A percentile compares a stretch with the other conserved stretches of the same genome.
Evolutionary conservation across 805 yeast genomes (phyloP).

Genomic region (Yamadazyma sp.): DNA sequence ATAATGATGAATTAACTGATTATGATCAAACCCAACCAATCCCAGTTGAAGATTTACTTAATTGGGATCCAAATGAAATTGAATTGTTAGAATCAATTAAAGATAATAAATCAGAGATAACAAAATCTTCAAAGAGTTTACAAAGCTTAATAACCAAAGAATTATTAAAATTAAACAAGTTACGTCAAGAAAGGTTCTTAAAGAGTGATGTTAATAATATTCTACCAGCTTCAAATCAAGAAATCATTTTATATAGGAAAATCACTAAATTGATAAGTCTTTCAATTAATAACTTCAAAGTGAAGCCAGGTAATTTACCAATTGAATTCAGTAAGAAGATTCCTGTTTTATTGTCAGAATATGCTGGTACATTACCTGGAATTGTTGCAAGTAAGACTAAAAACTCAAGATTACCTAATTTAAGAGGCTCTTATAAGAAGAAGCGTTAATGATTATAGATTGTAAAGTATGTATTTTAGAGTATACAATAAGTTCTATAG

Average conservation of each 20-base stretch:
- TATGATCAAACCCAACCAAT: constrained; percentile 11
- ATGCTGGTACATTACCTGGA: constrained; percentile 78
- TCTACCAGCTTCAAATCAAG: constrained; percentile 24
- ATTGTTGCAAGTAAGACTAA: constrained; percentile 25
- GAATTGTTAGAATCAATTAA: constrained; percentile 23
- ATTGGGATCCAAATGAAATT: constrained; percentile 34
- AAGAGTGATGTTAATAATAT: constrained; percentile 23
- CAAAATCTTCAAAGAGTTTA: constrained; percentile 25
- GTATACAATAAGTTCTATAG: too few relatives aligned
- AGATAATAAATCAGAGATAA: constrained; percentile 20
- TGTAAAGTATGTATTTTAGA: constrained; percentile 7
- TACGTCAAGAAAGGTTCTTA: constrained; percentile 39
- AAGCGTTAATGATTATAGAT: constrained; percentile 13
- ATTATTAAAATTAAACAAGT: constrained; percentile 33
- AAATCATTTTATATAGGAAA: constrained; percentile 28
- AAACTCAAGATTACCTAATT: constrained; percentile 30
- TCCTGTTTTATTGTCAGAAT: constrained; percentile 72
- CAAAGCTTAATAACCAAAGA: constrained; percentile 33
- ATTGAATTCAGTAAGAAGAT: constrained; percentile 38
- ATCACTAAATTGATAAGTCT: constrained; percentile 28
- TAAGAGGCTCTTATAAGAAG: constrained; percentile 39
- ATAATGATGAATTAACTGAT: constrained; percentile 9
- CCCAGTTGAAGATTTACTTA: constrained; percentile 22
- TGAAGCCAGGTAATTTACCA: constrained; percentile 23
- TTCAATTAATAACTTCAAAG: constrained; percentile 28